Base-by-base conservation (phyloP, 148 eudicot species). In the Cornus florida region DNA sequence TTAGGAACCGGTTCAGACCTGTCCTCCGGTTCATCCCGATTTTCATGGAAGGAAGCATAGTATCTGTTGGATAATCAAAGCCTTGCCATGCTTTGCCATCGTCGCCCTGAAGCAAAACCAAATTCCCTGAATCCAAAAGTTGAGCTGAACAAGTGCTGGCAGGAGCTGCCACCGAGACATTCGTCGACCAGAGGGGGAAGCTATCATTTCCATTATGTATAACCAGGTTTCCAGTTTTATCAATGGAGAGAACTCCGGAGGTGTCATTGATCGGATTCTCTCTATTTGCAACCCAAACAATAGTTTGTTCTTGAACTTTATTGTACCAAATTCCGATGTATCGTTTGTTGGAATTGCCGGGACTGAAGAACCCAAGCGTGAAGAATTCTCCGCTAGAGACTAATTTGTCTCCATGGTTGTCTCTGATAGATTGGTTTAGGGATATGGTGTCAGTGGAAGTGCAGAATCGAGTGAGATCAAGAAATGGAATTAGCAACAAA, bases 271-370 rank as follows among this genome's bases (percentile, higher is more conserved):
- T 60, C 0, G 92, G 92, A 14, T 35, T 74, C 16, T 87, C 80
- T 83, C 94, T 80, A 73, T 91, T 89, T 39, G 92, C 92, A 8
- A 91, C 92, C 94, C 92, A 89, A 32, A 89, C 90, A 2, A 86
- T 77, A 59, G 89, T 83, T 57, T 81, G 83, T 16, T 23, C 72
- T 0, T 90, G 28, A 38, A 89, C 83, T n/a, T 86, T 83, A 46
- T 82, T 76, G 82, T 79, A 84, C 80, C 86, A 79, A 14, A 83
- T 80, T 35, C 83, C 83, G 8, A 83, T 1, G 66, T 83, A 83
- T 8, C 59, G 65, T 3, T 72, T 75, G 56, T 2, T 22, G 4
- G 83, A 83, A 17, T 66, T 53, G 6, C 72, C 70, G 17, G 82
- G 86, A 70, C 77, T 79, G 17, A 79, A 83, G 82, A 83, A 83